Percentiles rank a stretch among this genome's conserved stretches.
These are phyloP conservation scores for Candolleomyces aberdarensis DNA, from an alignment of 768 basidiomycete genomes.

Conservation along the genomic window DNA sequence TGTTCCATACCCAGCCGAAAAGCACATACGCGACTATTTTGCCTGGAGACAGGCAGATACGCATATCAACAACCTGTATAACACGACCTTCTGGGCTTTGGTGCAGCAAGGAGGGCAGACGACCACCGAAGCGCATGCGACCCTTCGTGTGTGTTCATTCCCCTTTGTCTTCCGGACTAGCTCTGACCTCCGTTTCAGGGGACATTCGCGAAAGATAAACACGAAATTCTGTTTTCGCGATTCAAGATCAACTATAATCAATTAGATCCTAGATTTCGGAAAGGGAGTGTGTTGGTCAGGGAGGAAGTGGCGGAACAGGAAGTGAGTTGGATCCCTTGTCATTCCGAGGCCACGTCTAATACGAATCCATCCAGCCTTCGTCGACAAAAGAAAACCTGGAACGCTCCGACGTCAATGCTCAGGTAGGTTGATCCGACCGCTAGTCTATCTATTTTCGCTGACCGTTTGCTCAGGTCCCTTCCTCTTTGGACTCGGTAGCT, in stretches of 20 bases:
- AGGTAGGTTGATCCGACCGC: no score
- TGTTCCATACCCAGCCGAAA: slow-evolving; percentile 71
- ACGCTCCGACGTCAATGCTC: no score
- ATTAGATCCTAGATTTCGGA: slow-evolving; percentile 67
- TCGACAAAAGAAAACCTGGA: no score
- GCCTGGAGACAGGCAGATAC: slow-evolving; percentile 96
- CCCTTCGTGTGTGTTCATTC: slow-evolving; percentile 54
- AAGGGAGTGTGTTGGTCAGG: slow-evolving; percentile 82
- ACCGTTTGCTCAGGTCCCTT: background rate
- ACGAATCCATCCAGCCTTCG: background rate
- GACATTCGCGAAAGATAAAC: slow-evolving; percentile 84
- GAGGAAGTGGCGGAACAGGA: slow-evolving; percentile 29
- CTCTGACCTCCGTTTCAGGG: slow-evolving; percentile 48
- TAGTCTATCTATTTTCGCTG: background rate
- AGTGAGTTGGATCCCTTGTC: background rate
- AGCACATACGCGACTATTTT: slow-evolving; percentile 87
- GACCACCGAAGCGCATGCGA: slow-evolving; percentile 77
- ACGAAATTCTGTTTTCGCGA: slow-evolving; percentile 82
- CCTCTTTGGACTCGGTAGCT: background rate
- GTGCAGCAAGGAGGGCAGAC: slow-evolving; percentile 79
- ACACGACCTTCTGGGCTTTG: slow-evolving; percentile 94
- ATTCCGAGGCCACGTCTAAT: background rate
- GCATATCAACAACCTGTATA: slow-evolving; percentile 97
- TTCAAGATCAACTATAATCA: slow-evolving; percentile 90
- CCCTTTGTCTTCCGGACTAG: background rate